Conservation (phyloP, 805 yeast species). For the Priceomyces medius region DNA sequence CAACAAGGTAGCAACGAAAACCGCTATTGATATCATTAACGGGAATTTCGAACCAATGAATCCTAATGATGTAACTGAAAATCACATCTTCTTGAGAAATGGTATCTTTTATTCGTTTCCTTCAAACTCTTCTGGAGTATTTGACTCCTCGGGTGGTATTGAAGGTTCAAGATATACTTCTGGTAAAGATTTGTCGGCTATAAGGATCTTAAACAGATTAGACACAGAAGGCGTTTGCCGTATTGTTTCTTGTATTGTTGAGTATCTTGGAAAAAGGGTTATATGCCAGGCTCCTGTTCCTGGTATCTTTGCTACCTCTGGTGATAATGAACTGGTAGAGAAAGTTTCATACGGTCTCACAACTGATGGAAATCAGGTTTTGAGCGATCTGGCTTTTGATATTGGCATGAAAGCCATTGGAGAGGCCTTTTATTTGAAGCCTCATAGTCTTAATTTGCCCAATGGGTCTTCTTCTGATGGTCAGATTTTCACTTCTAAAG, state of each 20-base stretch:
- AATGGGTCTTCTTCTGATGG: constrained; percentile 41
- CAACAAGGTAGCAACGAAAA: constrained; percentile 69
- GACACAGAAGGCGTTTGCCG: constrained; percentile 65
- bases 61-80: constrained; percentile 62
- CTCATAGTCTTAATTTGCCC: constrained; percentile 56
- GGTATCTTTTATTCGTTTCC: constrained; percentile 87
- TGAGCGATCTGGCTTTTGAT: constrained; percentile 52
- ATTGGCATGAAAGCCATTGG: constrained; percentile 59
- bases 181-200: constrained; percentile 73
- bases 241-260: constrained; percentile 81
- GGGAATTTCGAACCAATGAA: constrained; percentile 79
- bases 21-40: constrained; percentile 72
- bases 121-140: constrained; percentile 60
- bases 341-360: constrained; percentile 75
- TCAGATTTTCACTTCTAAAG: constrained; percentile 66
- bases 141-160: constrained; percentile 68
- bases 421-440: constrained; percentile 73
- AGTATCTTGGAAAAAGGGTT: constrained; percentile 83
- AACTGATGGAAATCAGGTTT: constrained; percentile 54
- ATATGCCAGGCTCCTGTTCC: constrained; percentile 96
- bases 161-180: constrained; percentile 83
- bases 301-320: constrained; percentile 62
- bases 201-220: constrained; percentile 64
- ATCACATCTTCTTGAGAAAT: constrained; percentile 71
- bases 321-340: constrained; percentile 41